These are phyloP conservation scores for Oryza punctata DNA, from an alignment of 176 grass and related monocot genomes.

Conservation along the genomic window DNA sequence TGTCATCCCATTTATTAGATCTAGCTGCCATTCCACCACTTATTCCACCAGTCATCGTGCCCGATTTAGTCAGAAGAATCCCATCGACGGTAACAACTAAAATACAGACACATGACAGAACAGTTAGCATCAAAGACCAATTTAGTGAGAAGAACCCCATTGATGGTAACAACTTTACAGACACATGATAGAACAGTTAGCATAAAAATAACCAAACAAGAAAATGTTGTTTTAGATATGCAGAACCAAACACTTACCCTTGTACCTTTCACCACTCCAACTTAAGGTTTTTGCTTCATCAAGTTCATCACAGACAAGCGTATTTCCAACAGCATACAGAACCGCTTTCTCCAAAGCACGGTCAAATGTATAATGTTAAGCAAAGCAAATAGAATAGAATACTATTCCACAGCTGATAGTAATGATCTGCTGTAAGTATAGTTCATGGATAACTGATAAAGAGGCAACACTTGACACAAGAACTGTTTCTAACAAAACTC, in stretches of 20 bases:
- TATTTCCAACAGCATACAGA: slow-evolving; percentile 97
- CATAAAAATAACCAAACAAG: slow-evolving; percentile 22
- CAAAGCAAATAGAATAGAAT: background rate
- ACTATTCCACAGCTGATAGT: background rate
- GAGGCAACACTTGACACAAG: slow-evolving; percentile 3
- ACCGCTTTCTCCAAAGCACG: slow-evolving; percentile 98
- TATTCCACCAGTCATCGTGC: slow-evolving; percentile 98
- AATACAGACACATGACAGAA: slow-evolving; percentile 25
- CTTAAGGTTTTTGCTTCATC: slow-evolving; percentile 96
- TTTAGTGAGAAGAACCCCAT: background rate
- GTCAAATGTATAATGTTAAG: slow-evolving; percentile 98
- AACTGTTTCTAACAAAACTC: slow-evolving; percentile 33
- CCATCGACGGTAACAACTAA: slow-evolving; percentile 95
- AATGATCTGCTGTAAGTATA: background rate
- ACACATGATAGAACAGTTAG: slow-evolving; percentile 14
- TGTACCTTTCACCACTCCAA: slow-evolving; percentile 95
- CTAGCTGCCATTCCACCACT: slow-evolving; percentile 99
- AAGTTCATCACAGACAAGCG: slow-evolving; percentile 97
- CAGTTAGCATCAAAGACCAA: slow-evolving; percentile 18
- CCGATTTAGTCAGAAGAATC: slow-evolving; percentile 93
- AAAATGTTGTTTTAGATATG: slow-evolving; percentile 33
- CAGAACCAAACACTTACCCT: slow-evolving; percentile 64
- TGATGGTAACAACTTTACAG: no score
- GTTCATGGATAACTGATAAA: slow-evolving; percentile 23
- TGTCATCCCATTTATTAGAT: slow-evolving; percentile 99